These are phyloP conservation scores for Vigna hirtella DNA, from an alignment of 306 rosid genomes.

Conservation along the genomic window DNA sequence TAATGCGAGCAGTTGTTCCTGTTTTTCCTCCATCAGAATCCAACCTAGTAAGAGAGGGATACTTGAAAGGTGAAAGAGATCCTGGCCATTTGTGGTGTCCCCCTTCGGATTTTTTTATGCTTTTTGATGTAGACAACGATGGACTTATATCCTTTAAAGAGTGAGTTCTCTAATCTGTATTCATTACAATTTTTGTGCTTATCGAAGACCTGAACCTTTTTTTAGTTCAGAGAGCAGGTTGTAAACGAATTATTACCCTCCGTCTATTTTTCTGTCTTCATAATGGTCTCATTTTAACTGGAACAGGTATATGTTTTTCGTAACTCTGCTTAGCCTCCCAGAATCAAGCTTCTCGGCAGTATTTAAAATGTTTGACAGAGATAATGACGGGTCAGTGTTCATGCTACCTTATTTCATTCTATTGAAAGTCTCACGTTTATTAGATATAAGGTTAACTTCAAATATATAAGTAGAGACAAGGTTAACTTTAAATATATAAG, in stretches of 20 bases:
- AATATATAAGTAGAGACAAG: too few relatives aligned
- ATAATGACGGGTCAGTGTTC: constrained; percentile 68
- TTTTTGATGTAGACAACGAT: constrained; percentile 18
- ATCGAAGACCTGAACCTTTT: not conserved
- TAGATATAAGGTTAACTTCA: too few relatives aligned
- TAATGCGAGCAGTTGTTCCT: constrained; percentile 23
- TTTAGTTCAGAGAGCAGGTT: not conserved
- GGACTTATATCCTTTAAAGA: constrained; percentile 23
- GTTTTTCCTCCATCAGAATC: constrained; percentile 35
- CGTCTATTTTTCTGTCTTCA: not conserved
- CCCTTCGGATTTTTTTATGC: constrained; percentile 19
- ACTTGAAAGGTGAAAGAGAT: constrained; percentile 28
- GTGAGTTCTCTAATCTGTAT: constrained; percentile 12
- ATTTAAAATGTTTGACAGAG: constrained; percentile 78
- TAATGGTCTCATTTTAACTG: constrained; percentile 31
- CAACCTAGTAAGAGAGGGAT: constrained; percentile 18
- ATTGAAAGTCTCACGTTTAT: too few relatives aligned
- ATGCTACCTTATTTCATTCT: constrained; percentile 32
- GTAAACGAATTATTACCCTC: not conserved
- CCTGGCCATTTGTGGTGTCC: constrained; percentile 24
- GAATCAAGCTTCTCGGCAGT: constrained; percentile 73
- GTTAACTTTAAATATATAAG: too few relatives aligned
- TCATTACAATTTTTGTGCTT: not conserved
- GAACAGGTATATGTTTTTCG: constrained; percentile 76
- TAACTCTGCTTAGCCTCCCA: constrained; percentile 83